Base-by-base conservation (phyloP, 257 asterid species). In the Solanum corneliomulleri region DNA sequence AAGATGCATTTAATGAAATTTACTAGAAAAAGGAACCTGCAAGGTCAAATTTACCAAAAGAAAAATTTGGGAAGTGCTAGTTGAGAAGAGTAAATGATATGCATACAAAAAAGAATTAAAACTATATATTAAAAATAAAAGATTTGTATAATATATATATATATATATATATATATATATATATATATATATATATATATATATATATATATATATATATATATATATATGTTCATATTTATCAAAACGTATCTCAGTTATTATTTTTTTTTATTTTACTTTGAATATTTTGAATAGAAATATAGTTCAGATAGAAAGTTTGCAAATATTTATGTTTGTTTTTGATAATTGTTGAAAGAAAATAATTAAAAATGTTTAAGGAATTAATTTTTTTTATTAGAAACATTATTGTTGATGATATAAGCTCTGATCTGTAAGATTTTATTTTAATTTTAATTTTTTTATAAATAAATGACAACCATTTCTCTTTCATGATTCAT, bases 41-140 rank as follows among this genome's bases (percentile, higher is more conserved):
- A 87, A 90, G 91, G 94, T 93, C 94, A 93, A 94, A 92, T 87
- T 90, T 85, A 88, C 91, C 87, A 88, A 47, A 74, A 44, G 89
- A 75, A 88, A 80, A 37, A 23, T 44, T 35, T 14, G 60, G 31
- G 89, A 68, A 86, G 84, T 72, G n/a, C 84, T 1, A 27, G 64
- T 45, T 78, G 44, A 88, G 39, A 91, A 86, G 86, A 92, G 90
- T 92, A 85, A 93, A 93, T 93, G 93, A 78, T 90, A 84, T 62
- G 82, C 88, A 88, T 44, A 91, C 90, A 31, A 89, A 31, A 89
- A 62, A 91, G 90, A 87, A 86, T 92, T 92, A 88, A 90, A 89
- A 91, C 85, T 89, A 87, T 41, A 9, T 41, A 56, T 18, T 56
- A 49, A 88, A 85, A 94, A 92, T 5, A 92, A 92, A 16, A 52